Percentiles rank a stretch among this genome's conserved stretches.
Evolutionary conservation across 345 rosid genomes (phyloP).

Genomic region (Pistacia vera): DNA sequence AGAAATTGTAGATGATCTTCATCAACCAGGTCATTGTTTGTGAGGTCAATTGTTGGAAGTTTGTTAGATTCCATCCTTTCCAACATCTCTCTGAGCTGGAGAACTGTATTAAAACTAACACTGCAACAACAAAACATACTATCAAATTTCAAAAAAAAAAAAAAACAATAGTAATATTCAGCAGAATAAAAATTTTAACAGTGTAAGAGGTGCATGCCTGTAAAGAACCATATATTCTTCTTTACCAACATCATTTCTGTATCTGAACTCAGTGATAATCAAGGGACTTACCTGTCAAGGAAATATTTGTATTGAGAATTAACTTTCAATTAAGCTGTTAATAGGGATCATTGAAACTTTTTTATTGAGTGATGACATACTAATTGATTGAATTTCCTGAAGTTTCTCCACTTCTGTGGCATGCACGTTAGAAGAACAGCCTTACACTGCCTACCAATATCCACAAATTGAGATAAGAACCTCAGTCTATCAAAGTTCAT

Average conservation of each 20-base stretch:
- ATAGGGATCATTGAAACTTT: neutral
- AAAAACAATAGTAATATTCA: neutral
- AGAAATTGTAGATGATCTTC: constrained; percentile 88
- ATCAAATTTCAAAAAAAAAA: constrained; percentile 16
- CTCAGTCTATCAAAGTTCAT: constrained; percentile 94
- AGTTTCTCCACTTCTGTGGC: constrained; percentile 86
- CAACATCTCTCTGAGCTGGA: constrained; percentile 68
- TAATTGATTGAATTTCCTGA: constrained; percentile 78
- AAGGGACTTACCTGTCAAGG: constrained; percentile 66
- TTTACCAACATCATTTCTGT: constrained; percentile 58
- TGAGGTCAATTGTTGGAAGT: constrained; percentile 73
- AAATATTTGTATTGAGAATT: neutral
- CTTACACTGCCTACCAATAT: constrained; percentile 91
- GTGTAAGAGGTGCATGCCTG: constrained; percentile 43
- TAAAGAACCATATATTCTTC: constrained; percentile 77
- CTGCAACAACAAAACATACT: constrained; percentile 33
- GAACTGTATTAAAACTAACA: constrained; percentile 76
- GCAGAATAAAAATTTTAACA: neutral
- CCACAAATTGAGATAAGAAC: constrained; percentile 91
- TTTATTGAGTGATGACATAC: constrained; percentile 33
- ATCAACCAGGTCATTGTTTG: constrained; percentile 83
- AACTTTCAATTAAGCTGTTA: too few species aligned
- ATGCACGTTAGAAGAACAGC: constrained; percentile 82
- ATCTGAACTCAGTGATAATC: constrained; percentile 91
- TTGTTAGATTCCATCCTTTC: constrained; percentile 75